phyloP scores from a whole-genome alignment of 1,139 yeast species.

The Suhomyces bolitotheri region DNA sequence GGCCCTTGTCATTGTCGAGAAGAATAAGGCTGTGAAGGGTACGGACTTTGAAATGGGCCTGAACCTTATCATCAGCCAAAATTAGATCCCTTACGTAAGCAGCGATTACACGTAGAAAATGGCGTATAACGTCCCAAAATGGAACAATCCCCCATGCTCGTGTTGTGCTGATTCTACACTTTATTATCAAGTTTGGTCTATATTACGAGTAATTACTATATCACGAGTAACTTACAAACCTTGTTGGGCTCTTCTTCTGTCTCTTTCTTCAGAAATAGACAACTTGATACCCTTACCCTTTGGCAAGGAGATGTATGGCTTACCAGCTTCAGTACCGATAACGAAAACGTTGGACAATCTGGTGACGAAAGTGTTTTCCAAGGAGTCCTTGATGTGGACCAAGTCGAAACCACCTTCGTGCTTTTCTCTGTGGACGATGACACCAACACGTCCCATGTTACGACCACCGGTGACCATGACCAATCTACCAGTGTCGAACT shows the following conservation, averaged over 20 bases:
- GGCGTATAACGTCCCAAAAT: no score
- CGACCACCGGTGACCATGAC: constrained; percentile 99
- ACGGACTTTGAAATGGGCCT: no score
- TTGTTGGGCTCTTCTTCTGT: constrained; percentile 88
- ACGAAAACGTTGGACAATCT: constrained; percentile 96
- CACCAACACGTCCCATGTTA: constrained; percentile 99
- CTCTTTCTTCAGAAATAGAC: constrained; percentile 98
- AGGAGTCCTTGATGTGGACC: constrained; percentile 96
- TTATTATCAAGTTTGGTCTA: no score
- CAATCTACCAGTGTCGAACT: constrained; percentile 93
- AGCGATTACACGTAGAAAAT: no score
- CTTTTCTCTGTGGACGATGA: constrained; percentile 96
- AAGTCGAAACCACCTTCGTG: constrained; percentile 99
- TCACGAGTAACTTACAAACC: constrained; percentile 46
- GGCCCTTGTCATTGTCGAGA: background rate
- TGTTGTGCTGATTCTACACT: no score
- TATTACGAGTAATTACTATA: no score
- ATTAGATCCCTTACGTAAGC: no score
- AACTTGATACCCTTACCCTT: constrained; percentile 99
- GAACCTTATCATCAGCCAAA: no score
- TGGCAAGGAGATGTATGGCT: constrained; percentile 97
- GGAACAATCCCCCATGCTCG: no score
- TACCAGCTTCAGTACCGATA: constrained; percentile 91
- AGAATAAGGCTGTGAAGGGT: no score
- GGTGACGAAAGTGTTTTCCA: constrained; percentile 97